A percentile compares a stretch with the other conserved stretches of the same genome.
These are phyloP conservation scores for Phymatotrichopsis omnivora DNA, from an alignment of 2,329 filamentous ascomycete species.

Conservation along the genomic window DNA sequence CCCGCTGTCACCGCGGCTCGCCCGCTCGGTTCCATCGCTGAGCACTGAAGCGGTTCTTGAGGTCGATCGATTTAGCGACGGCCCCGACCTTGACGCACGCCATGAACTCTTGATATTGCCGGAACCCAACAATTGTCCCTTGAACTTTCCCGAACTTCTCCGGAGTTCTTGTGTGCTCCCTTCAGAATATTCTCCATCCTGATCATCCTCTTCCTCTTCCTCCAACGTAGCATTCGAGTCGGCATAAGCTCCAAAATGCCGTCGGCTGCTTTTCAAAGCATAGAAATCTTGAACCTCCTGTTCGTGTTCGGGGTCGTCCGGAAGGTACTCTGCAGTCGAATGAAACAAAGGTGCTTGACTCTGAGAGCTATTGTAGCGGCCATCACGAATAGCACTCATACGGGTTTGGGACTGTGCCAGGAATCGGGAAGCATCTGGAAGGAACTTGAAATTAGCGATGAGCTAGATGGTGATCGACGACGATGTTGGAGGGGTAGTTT, in stretches of 20 bases:
- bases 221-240: constrained; percentile 38
- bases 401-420: constrained; percentile 93
- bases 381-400: constrained; percentile 43
- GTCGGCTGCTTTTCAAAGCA: constrained; percentile 77
- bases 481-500: constrained; percentile 15
- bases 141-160: constrained; percentile 30
- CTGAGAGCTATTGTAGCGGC: constrained; percentile 26
- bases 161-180: constrained; percentile 36
- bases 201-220: constrained; percentile 45
- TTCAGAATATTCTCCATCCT: constrained; percentile 37
- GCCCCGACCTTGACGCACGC: constrained; percentile 31
- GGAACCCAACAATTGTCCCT: constrained; percentile 25
- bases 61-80: constrained; percentile 15
- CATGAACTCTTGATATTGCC: constrained; percentile 33
- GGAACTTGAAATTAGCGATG: constrained; percentile 23
- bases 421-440: constrained; percentile 84
- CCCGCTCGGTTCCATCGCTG: constrained; percentile 29
- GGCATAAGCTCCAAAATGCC: constrained; percentile 51
- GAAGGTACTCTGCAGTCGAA: constrained; percentile 80
- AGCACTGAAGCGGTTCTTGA: constrained; percentile 16
- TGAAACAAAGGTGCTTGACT: constrained; percentile 77
- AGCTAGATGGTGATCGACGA: constrained; percentile 2
- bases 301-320: constrained; percentile 84
- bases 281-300: constrained; percentile 90
- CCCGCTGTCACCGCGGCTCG: constrained; percentile 38